These are phyloP conservation scores for Populus hybrid DNA, from an alignment of 441 rosid species.

Conservation along the genomic window DNA sequence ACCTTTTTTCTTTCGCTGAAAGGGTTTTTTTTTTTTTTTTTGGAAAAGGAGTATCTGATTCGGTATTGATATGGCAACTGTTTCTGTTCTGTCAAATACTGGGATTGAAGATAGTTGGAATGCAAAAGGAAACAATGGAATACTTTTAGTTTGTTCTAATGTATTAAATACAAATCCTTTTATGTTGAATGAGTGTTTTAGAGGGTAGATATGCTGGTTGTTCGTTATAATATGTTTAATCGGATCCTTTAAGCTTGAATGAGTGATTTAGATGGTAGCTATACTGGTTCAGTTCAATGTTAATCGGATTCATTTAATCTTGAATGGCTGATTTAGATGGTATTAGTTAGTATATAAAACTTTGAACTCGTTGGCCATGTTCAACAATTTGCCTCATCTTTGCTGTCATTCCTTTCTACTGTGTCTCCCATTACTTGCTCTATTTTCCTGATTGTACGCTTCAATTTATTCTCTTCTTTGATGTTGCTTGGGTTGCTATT, in stretches of 20 bases:
- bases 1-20: background rate
- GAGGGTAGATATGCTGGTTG: background rate
- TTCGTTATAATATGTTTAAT: background rate
- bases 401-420: background rate
- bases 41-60: background rate
- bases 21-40: background rate
- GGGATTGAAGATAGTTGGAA: background rate
- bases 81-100: background rate
- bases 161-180: background rate
- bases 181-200: background rate
- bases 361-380: background rate
- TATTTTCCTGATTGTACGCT: background rate
- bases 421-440: background rate
- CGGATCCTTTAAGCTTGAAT: background rate
- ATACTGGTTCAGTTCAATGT: background rate
- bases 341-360: background rate
- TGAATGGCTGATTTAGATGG: background rate
- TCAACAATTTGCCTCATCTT: conserved; percentile 1
- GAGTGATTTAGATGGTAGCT: background rate
- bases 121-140: background rate
- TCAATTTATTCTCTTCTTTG: background rate
- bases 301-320: background rate
- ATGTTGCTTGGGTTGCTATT: background rate
- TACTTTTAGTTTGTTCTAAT: background rate
- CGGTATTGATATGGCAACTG: background rate